phyloP scores from a whole-genome alignment of 352 stramenopile genomes.

The Globisporangium takayamanum region DNA sequence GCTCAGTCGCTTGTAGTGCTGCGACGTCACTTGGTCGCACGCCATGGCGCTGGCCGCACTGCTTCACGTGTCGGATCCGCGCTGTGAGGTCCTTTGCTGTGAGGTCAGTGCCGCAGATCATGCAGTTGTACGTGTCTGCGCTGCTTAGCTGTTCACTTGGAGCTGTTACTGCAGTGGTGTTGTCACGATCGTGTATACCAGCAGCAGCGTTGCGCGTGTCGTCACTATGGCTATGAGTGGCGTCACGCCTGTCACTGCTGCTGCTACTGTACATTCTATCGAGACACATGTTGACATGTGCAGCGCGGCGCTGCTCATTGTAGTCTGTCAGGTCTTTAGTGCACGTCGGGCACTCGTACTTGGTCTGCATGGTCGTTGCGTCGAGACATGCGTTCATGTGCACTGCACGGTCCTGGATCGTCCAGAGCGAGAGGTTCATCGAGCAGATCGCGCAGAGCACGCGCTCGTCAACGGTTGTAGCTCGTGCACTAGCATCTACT shows the following conservation, averaged over 20 bases:
- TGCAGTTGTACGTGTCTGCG: conserved; percentile 35
- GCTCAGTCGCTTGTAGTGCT: conserved; percentile 10
- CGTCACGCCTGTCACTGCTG: conserved; percentile 8
- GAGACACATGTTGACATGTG: conserved; percentile 68
- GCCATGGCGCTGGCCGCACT: conserved; percentile 63
- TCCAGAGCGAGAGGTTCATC: conserved; percentile 46
- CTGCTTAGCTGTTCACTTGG: not conserved
- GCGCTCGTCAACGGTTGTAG: conserved; percentile 8
- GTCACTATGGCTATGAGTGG: not conserved
- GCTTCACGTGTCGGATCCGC: conserved; percentile 77
- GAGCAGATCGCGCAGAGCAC: conserved; percentile 54
- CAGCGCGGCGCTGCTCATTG: conserved; percentile 53
- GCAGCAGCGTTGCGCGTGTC: not conserved
- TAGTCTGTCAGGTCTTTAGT: conserved; percentile 49
- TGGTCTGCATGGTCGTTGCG: conserved; percentile 14
- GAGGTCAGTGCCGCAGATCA: conserved; percentile 61
- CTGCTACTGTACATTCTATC: conserved; percentile 21
- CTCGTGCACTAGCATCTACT: not conserved
- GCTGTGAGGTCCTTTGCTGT: conserved; percentile 24
- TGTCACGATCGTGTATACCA: not conserved
- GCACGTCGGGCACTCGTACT: conserved; percentile 54
- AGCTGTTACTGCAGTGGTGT: not conserved
- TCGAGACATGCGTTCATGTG: conserved; percentile 82
- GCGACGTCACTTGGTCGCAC: conserved; percentile 45
- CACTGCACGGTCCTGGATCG: conserved; percentile 36